Evolutionary conservation across 306 rosid species (phyloP), one percentile per base, ranked within the genome.

Genomic region (Castanospermum australe): DNA sequence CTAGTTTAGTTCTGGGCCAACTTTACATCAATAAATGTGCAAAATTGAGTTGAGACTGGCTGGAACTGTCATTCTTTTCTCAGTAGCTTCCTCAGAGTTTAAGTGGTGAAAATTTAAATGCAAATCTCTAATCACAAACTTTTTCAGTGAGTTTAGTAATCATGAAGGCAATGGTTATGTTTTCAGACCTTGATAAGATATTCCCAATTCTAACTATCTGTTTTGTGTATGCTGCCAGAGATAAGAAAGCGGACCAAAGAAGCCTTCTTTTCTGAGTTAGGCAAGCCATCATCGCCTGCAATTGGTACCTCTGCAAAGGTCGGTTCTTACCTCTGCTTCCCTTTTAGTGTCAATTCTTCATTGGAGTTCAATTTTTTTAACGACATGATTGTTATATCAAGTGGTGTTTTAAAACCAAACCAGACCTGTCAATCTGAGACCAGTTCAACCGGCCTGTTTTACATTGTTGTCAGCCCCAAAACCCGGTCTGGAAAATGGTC

Each of bases 201-300:
- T 47, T 61, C 62, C 2, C 61, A 62, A 8, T 55, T 80, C 77
- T 71, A 52, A 76, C 52, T 28, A n/a, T 71, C 25, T 55, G 10
- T 48, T 20, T 8, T 79, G 39, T 72, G 28, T 76, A 13, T 84
- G 35, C 79, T 87, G 18, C 66, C 90, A 95, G 99, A 79, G 83
- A 77, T 93, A 83, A 88, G 73, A 70, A 89, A 91, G 80, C 90
- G 92, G 75, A 89, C 97, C 82, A 96, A 89, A 80, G 85, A 87
- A 82, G 96, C 93, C 72, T 96, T 96, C 92, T 96, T 90, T 86
- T 86, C 98, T 10, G 97, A 88, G 84, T 81, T 93, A 77, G 90
- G 97, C 80, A 96, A 85, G 84, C 82, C 89, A 7, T 71, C 86
- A 1, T 38, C 76, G 39, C 28, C 68, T 8, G 69, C 80, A 63